Percentiles rank a stretch among this genome's conserved stretches.
Evolutionary conservation across 345 rosid genomes (phyloP).

Genomic region (Dimocarpus longan): DNA sequence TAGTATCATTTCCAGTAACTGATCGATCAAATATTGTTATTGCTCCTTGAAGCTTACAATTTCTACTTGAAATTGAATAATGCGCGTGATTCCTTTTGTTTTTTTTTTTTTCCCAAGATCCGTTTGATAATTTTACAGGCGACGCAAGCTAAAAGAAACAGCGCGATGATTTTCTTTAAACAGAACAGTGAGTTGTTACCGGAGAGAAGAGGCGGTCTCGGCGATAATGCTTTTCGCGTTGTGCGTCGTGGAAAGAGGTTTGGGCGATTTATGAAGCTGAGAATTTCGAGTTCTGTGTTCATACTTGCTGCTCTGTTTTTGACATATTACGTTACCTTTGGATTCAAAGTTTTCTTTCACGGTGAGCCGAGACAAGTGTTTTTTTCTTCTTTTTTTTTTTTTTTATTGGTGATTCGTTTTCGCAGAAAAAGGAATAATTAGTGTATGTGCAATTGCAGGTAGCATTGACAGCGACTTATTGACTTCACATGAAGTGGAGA

Average conservation of each 20-base stretch:
- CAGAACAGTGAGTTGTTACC: conserved; percentile 38
- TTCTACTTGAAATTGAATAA: not conserved
- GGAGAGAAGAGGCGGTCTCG: conserved; percentile 46
- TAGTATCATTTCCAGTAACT: not conserved
- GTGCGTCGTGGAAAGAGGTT: conserved; percentile 63
- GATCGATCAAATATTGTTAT: not conserved
- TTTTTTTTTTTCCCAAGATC: not conserved
- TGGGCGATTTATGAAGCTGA: conserved; percentile 51
- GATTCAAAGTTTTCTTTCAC: conserved; percentile 51
- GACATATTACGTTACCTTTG: conserved; percentile 50
- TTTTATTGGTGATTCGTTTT: not conserved
- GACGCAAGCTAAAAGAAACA: not conserved
- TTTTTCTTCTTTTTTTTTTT: conserved; percentile 12
- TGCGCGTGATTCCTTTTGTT: not conserved
- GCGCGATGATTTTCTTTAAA: conserved; percentile 21
- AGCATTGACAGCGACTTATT: conserved; percentile 32
- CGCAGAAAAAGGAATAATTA: not conserved
- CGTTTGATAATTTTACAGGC: conserved; percentile 7
- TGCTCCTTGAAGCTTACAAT: not conserved
- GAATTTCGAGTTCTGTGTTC: conserved; percentile 44
- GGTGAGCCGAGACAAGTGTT: conserved; percentile 45
- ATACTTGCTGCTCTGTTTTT: conserved; percentile 49
- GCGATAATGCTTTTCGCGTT: conserved; percentile 33
- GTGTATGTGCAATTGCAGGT: conserved; percentile 26
- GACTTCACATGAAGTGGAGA: conserved; percentile 19